Conservation (phyloP, 768 basidiomycete species). For the Dioszegia crocea region DNA sequence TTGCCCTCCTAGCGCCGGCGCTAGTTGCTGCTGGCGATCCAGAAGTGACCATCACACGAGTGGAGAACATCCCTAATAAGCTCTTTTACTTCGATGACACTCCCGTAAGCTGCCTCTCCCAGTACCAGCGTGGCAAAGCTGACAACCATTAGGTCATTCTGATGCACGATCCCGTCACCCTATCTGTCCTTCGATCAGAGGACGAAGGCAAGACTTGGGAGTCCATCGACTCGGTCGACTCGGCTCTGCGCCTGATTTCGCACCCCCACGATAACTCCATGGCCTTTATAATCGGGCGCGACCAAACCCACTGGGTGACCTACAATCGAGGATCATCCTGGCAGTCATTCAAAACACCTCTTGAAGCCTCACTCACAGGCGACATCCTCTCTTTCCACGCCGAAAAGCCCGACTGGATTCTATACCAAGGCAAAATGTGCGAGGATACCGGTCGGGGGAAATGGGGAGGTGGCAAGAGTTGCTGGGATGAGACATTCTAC, state of each 20-base stretch:
- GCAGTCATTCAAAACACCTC: conserved; percentile 69
- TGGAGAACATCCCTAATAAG: conserved; percentile 68
- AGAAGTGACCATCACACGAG: conserved; percentile 50
- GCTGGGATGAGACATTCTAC: conserved; percentile 71
- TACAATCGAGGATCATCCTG: conserved; percentile 82
- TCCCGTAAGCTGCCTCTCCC: conserved; percentile 56
- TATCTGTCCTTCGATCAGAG: conserved; percentile 69
- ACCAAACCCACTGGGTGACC: conserved; percentile 78
- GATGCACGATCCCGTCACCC: conserved; percentile 69
- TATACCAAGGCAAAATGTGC: conserved; percentile 47
- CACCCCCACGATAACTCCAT: conserved; percentile 80
- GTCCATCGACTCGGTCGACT: conserved; percentile 55
- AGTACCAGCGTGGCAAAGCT: neutral
- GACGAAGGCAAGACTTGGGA: conserved; percentile 80
- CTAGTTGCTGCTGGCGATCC: conserved; percentile 27
- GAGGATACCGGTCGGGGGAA: conserved; percentile 41
- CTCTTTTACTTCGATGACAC: conserved; percentile 94
- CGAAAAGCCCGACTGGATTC: conserved; percentile 55
- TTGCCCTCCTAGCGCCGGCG: conserved; percentile 1
- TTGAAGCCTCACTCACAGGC: conserved; percentile 47
- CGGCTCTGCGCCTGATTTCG: conserved; percentile 68
- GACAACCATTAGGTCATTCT: conserved; percentile 58
- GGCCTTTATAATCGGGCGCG: conserved; percentile 76
- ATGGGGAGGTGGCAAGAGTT: conserved; percentile 47
- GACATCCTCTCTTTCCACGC: conserved; percentile 84